Conservation (phyloP, 2,329 filamentous ascomycete species). For the Ceratocystis diversiconidia region DNA sequence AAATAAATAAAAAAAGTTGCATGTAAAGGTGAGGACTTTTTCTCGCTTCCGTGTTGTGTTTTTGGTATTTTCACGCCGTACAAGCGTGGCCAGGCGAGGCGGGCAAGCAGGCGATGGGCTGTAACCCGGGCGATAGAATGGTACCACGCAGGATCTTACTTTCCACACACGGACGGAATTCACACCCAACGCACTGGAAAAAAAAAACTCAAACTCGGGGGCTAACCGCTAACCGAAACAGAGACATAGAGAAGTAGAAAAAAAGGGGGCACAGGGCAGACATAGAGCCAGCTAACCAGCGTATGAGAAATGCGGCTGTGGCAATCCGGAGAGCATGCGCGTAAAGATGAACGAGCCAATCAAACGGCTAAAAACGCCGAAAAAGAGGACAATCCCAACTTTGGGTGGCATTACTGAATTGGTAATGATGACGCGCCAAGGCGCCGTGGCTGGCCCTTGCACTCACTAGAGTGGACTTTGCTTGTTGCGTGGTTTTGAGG, state of each 20-base stretch:
- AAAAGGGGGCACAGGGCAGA: not conserved
- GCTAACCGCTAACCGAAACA: not conserved
- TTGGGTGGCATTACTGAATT: not conserved
- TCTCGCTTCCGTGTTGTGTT: not conserved
- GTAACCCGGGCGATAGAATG: not conserved
- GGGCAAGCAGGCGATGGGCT: not conserved
- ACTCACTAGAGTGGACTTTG: not conserved
- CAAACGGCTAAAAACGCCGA: conserved; percentile 7
- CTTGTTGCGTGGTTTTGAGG: not conserved
- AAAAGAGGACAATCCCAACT: conserved; percentile 1
- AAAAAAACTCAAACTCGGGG: not conserved
- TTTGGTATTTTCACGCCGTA: not conserved
- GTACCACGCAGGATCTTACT: not conserved
- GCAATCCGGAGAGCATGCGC: conserved; percentile 7
- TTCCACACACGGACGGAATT: not conserved
- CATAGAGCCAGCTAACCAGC: not conserved
- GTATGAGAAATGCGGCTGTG: not conserved
- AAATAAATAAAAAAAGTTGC: not conserved
- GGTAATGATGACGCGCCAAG: conserved; percentile 5
- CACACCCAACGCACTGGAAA: not conserved
- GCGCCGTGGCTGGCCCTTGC: not conserved
- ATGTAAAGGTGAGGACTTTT: not conserved
- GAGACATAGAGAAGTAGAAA: not conserved
- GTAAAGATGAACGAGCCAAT: conserved; percentile 8
- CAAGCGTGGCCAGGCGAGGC: not conserved